Evolutionary conservation across 2,329 filamentous ascomycete species (phyloP), one percentile per base, ranked within the genome.

Genomic region (Phaeosphaeriaceae sp.): DNA sequence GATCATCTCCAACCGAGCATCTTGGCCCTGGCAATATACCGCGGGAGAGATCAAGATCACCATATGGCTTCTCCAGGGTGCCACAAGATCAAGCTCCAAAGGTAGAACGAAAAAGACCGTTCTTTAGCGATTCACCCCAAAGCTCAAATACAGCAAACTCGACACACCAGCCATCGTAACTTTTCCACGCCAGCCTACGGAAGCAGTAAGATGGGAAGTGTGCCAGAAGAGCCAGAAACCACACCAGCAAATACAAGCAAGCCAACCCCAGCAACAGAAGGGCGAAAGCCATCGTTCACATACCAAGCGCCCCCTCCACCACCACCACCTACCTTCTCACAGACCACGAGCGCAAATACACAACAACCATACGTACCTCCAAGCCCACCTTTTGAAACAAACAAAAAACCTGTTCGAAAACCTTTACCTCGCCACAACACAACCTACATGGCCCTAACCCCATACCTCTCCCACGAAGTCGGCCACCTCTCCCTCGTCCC

Each of bases 401-500:
- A 29, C 6, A 26, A 6, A 12, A 3, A 39, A 26, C 11, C 21
- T 21, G 9, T 21, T 23, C 37, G 4, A 6, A 26, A 13, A n/a
- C 20, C 32, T 2, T 23, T 21, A 3, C 42, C 33, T 17, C 32
- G 42, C 18, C 42, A 44, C 20, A 33, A 33, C 21, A 44, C 33
- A 20, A 44, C 42, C 7, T 44, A 44, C 21, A 18, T 44, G 21
- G 42, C 36, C 8, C 32, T 36, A 15, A 17, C n/a, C 17, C 42
- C 42, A 8, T 44, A 44, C 33, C 32, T 44, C 33, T 36, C 42
- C 21, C 42, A 37, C n/a, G 42, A 44, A 21, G 30, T 44, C 18
- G 42, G 42, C 7, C 42, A 44, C 13, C 42, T 44, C 9, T 44
- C 42, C 15, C 41, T 44, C 21, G 41, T 36, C 30, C 41, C 41